These are phyloP conservation scores for Marchantia paleacea DNA, from an alignment of 225 moss, liverwort and hornwort genomes.

Conservation along the genomic window DNA sequence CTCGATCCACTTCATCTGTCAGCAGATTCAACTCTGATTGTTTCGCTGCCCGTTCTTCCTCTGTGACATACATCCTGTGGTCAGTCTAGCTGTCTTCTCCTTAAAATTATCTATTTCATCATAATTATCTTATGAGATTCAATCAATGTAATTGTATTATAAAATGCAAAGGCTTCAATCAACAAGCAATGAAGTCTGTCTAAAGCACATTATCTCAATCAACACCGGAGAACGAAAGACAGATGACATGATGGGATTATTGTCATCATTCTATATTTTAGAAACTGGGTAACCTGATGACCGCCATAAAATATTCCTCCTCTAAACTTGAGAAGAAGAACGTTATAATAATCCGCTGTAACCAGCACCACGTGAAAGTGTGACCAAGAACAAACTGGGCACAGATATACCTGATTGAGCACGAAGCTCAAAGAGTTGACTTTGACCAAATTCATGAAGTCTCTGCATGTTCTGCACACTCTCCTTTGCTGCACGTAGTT, in stretches of 20 bases:
- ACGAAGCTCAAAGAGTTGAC: constrained; percentile 86
- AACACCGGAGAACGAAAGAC: too few relatives aligned
- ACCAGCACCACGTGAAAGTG: neutral
- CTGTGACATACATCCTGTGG: constrained; percentile 41
- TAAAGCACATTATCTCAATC: too few relatives aligned
- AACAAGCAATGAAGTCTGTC: too few relatives aligned
- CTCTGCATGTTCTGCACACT: constrained; percentile 96
- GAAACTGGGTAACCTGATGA: too few relatives aligned
- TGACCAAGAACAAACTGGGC: neutral
- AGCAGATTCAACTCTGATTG: constrained; percentile 88
- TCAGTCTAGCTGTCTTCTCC: neutral
- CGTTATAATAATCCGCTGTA: neutral
- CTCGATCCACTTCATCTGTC: constrained; percentile 96
- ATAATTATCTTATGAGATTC: neutral
- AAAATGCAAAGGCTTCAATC: too few relatives aligned
- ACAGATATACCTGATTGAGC: constrained; percentile 74
- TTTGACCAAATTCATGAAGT: constrained; percentile 94
- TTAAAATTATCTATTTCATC: neutral
- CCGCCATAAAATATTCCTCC: neutral
- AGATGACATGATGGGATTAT: too few relatives aligned
- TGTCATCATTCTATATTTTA: too few relatives aligned
- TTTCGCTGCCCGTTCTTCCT: constrained; percentile 95
- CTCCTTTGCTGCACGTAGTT: constrained; percentile 84
- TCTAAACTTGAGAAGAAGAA: neutral
- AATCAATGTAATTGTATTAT: too few relatives aligned